These are phyloP conservation scores for Tulasnella sp. DNA, from an alignment of 768 basidiomycete genomes.

Conservation along the genomic window DNA sequence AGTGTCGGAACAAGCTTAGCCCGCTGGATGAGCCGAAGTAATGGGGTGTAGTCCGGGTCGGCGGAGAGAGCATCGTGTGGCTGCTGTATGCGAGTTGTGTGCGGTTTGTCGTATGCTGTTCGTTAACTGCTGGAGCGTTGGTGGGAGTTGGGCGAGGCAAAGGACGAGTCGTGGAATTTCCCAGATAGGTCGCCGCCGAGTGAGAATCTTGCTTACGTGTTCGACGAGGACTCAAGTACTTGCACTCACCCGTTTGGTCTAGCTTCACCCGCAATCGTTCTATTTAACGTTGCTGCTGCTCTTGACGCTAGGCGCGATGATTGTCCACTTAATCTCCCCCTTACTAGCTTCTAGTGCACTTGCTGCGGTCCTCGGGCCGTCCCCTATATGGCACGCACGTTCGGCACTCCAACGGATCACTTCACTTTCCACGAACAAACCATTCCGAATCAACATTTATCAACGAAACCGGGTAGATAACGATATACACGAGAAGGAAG, in stretches of 20 bases:
- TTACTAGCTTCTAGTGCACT: not conserved
- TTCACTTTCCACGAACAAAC: slow-evolving; percentile 61
- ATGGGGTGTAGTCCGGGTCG: slow-evolving; percentile 54
- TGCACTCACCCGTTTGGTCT: not conserved
- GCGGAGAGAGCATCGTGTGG: slow-evolving; percentile 41
- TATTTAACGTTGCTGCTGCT: too few relatives aligned
- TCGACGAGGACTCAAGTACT: not conserved
- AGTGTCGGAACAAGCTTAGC: slow-evolving; percentile 88
- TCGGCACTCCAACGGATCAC: not conserved
- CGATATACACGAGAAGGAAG: too few relatives aligned
- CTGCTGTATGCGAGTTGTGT: not conserved
- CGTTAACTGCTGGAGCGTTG: not conserved
- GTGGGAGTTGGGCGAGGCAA: not conserved
- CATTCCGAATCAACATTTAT: too few relatives aligned
- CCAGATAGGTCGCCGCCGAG: not conserved
- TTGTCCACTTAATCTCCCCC: not conserved
- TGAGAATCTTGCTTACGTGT: not conserved
- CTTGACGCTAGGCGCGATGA: not conserved
- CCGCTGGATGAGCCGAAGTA: slow-evolving; percentile 76
- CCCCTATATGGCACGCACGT: too few relatives aligned
- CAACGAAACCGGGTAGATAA: too few relatives aligned
- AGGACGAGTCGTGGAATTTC: not conserved
- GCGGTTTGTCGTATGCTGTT: not conserved
- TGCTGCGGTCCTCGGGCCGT: not conserved
- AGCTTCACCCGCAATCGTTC: not conserved